Evolutionary conservation across 805 yeast genomes (phyloP).

Genomic region (Starmerella riodocensis): DNA sequence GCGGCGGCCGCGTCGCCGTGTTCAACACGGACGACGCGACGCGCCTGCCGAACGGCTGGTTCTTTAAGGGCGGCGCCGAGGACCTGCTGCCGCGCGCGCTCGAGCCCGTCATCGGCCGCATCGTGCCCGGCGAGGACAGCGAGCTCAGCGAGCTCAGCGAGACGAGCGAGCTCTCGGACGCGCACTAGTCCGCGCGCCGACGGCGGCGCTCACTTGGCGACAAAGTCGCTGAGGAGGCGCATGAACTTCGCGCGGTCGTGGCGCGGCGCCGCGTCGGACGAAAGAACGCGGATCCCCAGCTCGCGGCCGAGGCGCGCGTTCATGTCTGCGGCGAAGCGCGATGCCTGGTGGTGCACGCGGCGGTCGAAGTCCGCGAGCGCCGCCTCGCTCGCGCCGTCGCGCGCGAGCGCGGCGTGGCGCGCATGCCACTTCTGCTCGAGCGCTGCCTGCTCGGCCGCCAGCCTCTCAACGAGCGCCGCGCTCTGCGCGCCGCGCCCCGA

Average conservation of each 20-base stretch:
- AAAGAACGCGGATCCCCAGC: neutral
- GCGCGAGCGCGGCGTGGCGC: constrained; percentile 5
- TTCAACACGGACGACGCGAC: constrained; percentile 45
- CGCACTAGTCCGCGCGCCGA: too few species aligned
- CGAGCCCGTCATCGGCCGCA: constrained; percentile 29
- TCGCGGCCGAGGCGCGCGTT: constrained; percentile 4
- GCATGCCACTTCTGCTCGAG: constrained; percentile 21
- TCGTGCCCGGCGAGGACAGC: neutral
- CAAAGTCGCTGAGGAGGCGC: constrained; percentile 4
- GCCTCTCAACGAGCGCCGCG: neutral
- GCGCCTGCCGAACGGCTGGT: constrained; percentile 38
- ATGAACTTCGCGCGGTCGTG: constrained; percentile 7
- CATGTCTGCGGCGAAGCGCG: constrained; percentile 1
- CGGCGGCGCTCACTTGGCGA: neutral
- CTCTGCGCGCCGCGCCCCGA: neutral
- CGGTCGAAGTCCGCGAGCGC: constrained; percentile 9
- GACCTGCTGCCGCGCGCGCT: constrained; percentile 54
- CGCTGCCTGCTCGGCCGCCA: constrained; percentile 54
- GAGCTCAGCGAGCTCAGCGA: constrained; percentile 9
- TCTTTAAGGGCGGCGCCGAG: constrained; percentile 71
- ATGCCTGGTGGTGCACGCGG: constrained; percentile 7
- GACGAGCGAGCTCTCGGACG: neutral
- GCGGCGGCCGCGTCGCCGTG: constrained; percentile 73
- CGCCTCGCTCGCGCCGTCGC: constrained; percentile 7
- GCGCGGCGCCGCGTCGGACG: neutral